Base-by-base conservation (phyloP, 768 basidiomycete genomes). In the Lactarius hengduanensis region DNA sequence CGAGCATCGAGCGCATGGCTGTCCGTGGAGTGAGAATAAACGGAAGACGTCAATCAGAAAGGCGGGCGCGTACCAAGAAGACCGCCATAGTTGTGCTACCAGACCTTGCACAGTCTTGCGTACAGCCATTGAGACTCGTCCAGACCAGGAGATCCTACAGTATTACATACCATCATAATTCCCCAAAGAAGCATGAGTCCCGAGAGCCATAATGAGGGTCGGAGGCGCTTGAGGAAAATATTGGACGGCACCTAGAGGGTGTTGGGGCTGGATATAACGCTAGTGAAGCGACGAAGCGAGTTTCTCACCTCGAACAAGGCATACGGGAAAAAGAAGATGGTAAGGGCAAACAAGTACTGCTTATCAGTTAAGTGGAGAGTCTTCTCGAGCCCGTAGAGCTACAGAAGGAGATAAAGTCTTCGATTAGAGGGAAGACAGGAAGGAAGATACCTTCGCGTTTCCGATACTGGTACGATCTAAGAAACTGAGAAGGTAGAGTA, bases 181-280 rank as follows among this genome's bases (percentile, higher is more conserved):
- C 89, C 90, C 89, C 90, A 91, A 20, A 84, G 70, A 2, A 90
- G 68, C 90, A 93, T 92, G 61, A 92, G 79, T 32, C 81, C 66
- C 6, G 89, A 89, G 6, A 93, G 77, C 90, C 91, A 92, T 41
- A 93, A 74, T 3, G 90, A 91, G 0, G 91, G 91, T 0, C 89
- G 81, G 38, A 91, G 79, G 40, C 88, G 84, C 73, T 90, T 90
- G 59, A 91, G 76, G 73, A 89, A 85, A 3, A 90, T 76, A 67
- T 91, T 90, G 16, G 87, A 89, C 3, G 91, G 90, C 34, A 90
- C 83, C 81, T 82, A 38, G 45, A 40, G 34, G 41, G 43, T 6
- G 40, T 56, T 45, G 34, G 38, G 34, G 55, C 22, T n/a, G 5
- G 11, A 40, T 16, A 47, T 56, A 18, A 18, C 9, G 50, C 34